Evolutionary conservation across 257 asterid species (phyloP), one percentile per base, ranked within the genome.

Genomic region (Jacaranda mimosifolia): DNA sequence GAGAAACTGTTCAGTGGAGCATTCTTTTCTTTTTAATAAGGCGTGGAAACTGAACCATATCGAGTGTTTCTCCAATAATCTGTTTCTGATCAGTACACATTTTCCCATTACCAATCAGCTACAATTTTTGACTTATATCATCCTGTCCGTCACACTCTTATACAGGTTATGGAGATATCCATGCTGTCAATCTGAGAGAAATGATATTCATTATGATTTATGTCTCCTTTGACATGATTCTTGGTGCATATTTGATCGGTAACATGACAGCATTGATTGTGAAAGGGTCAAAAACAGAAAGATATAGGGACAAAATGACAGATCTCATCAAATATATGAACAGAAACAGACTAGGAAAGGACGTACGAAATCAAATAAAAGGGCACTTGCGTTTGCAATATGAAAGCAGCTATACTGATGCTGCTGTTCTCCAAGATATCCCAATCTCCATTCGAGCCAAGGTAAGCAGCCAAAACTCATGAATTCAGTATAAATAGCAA

Each of bases 241-340:
- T 95, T 3, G 91, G 98, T 60, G 99, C 99, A 39, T 95, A 95
- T 79, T 81, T 95, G 87, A 91, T 95, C 18, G 99, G 99, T 89
- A 95, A 95, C 83, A 95, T 95, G 99, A 95, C 99, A 12, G 99
- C 99, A 6, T 55, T 95, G 86, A 95, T 95, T 2, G 99, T 95
- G 58, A 95, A 92, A 83, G 99, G 99, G 49, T 90, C 98, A 9
- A 95, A 90, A 78, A 95, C 99, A 70, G 99, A 85, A 79, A 85
- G 94, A 76, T 92, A 92, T 38, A 86, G 99, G 80, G 99, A 95
- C 79, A 91, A 82, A 77, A 95, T 91, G 98, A 88, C 97, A 0
- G 97, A 95, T 84, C 73, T 95, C 12, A 81, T 88, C 79, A 95
- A 88, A 77, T 95, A 85, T 81, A 89, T 91, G 96, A 91, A 95